phyloP scores from a whole-genome alignment of 495 filamentous ascomycete species.

The Talaromyces thailandensis region DNA sequence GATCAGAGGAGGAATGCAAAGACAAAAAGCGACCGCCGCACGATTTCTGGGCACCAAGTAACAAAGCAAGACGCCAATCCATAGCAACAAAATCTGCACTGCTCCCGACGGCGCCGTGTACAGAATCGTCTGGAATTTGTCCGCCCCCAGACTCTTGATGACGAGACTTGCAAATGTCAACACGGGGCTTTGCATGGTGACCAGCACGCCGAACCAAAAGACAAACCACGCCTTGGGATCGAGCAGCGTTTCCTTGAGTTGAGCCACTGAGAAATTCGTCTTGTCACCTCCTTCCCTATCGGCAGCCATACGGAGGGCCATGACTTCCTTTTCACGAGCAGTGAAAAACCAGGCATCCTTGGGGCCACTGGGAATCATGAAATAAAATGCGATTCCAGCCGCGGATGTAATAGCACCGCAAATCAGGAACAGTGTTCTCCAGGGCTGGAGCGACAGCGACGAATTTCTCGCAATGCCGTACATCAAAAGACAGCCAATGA shows the following conservation, averaged over 20 bases:
- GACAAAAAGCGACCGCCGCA: slow-evolving; percentile 12
- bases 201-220: slow-evolving; percentile 42
- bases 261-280: slow-evolving; percentile 42
- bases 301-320: slow-evolving; percentile 42
- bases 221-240: slow-evolving; percentile 55
- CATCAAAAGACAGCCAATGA: slow-evolving; percentile 43
- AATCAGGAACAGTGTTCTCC: slow-evolving; percentile 39
- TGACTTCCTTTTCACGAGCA: slow-evolving; percentile 41
- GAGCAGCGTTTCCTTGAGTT: slow-evolving; percentile 44
- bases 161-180: slow-evolving; percentile 23
- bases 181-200: slow-evolving; percentile 14
- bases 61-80: slow-evolving; percentile 19
- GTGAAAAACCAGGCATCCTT: slow-evolving; percentile 50
- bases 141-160: slow-evolving; percentile 23
- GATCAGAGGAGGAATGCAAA: slow-evolving; percentile 20
- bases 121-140: slow-evolving; percentile 21
- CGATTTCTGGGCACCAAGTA: slow-evolving; percentile 16
- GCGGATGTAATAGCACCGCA: slow-evolving; percentile 42
- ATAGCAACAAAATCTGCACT: slow-evolving; percentile 22
- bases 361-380: slow-evolving; percentile 49
- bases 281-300: slow-evolving; percentile 56
- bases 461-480: slow-evolving; percentile 44
- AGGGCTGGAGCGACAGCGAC: slow-evolving; percentile 24
- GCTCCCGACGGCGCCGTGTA: slow-evolving; percentile 24
- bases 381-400: slow-evolving; percentile 41